Base-by-base conservation (phyloP, 495 filamentous ascomycete species). In the Talaromyces borbonicus region DNA sequence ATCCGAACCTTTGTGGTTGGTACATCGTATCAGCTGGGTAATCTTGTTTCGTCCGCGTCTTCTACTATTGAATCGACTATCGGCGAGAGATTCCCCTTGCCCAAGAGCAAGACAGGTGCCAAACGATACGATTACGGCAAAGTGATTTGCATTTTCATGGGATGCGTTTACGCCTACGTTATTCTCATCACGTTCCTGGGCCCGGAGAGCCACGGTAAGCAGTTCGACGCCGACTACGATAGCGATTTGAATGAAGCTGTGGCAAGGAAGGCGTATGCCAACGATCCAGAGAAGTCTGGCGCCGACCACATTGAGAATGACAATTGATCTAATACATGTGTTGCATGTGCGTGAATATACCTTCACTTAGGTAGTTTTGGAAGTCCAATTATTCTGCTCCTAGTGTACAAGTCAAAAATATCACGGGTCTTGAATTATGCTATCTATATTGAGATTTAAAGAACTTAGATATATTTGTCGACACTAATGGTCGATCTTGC, bases 121-220 rank as follows among this genome's bases (percentile, higher is more conserved):
- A 66, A 67, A 4, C 67, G 87, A 22, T 95, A 90, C 57, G 65
- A 87, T 39, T 95, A 95, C 43, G 89, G 90, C 9, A 84, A 84
- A 50, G 89, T 95, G 3, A 90, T 95, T 52, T 87, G 84, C 48
- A 92, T 95, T 54, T 90, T 94, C 60, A 87, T 94, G 85, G 90
- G 77, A 2, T 90, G 85, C 52, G 90, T 94, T n/a, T 94, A 80
- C 61, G 81, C 62, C 5, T 95, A 93, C 57, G 73, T 81, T 6
- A 87, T 94, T 50, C 0, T 92, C 0, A 51, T 93, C 16, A 84
- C 84, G 0, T 54, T 93, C 12, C 48, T 87, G 1, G 89, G 89
- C 0, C 89, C 89, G 0, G 89, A 95, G 67, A 74, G 78, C 31
- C 51, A 87, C 43, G 74, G 78, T 12, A 66, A 77, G 8, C 61